phyloP scores from a whole-genome alignment of 371 early-diverging fungal genomes.

The Zancudomyces culisetae region DNA sequence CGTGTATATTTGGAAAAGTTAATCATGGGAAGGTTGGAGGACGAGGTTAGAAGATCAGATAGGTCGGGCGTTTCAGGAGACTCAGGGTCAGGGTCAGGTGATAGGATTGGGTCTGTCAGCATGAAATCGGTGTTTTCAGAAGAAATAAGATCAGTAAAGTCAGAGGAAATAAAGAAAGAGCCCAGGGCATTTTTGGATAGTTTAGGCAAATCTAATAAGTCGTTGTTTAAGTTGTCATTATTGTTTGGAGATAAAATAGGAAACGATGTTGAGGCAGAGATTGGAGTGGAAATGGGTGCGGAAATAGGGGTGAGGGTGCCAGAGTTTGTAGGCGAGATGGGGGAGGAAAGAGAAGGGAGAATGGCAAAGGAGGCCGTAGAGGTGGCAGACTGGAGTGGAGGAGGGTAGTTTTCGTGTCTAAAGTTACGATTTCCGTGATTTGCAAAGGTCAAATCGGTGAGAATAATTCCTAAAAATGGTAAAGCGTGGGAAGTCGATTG shows the following conservation, averaged over 20 bases:
- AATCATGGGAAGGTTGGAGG: background rate
- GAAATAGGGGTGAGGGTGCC: background rate
- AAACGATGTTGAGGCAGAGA: background rate
- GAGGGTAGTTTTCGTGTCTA: slow-evolving; percentile 10
- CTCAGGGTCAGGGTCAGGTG: no score
- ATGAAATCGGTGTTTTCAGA: background rate
- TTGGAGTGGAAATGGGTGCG: background rate
- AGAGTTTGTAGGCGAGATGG: background rate
- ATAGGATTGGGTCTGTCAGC: no score
- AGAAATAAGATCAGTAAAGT: background rate
- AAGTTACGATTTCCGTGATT: slow-evolving; percentile 79
- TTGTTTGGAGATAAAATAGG: no score
- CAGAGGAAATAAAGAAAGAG: background rate
- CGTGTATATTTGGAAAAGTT: slow-evolving; percentile 3
- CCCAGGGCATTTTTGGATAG: no score
- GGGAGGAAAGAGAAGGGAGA: background rate
- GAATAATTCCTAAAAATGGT: slow-evolving; percentile 74
- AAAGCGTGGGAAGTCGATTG: slow-evolving; percentile 77
- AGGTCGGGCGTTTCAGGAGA: no score
- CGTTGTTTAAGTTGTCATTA: no score
- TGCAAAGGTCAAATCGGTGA: slow-evolving; percentile 84
- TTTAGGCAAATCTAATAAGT: no score
- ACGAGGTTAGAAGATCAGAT: no score
- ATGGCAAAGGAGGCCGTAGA: background rate
- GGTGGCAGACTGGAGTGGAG: background rate